Evolutionary conservation across 192 early-diverging fungal genomes (phyloP).

Genomic region (Paraglomus occultum): DNA sequence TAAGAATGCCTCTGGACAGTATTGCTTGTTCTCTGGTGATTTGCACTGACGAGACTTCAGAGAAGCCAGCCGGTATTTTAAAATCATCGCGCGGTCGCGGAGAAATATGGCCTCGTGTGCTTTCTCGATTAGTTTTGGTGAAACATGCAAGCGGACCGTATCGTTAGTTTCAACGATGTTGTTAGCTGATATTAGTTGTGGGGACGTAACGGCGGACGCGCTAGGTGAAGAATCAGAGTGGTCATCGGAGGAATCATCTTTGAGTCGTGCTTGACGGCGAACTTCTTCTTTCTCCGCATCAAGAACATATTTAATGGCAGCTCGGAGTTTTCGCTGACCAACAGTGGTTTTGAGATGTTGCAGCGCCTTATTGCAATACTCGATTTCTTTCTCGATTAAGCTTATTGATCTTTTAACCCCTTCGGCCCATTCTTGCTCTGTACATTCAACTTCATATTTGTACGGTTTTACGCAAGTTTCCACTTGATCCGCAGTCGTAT

Average conservation of each 20-base stretch:
- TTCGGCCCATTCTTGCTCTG: conserved; percentile 90
- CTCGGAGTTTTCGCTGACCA: conserved; percentile 78
- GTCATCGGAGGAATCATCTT: neutral
- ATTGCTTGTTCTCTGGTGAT: conserved; percentile 76
- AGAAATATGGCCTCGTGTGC: conserved; percentile 79
- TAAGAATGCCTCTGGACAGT: conserved; percentile 94
- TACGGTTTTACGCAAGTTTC: conserved; percentile 99
- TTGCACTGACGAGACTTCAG: conserved; percentile 80
- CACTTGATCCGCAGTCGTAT: conserved; percentile 91
- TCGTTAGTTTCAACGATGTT: conserved; percentile 37
- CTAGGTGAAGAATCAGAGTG: too few relatives aligned
- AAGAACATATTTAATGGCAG: conserved; percentile 78
- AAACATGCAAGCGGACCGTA: conserved; percentile 64
- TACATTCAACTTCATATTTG: conserved; percentile 96
- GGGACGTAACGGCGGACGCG: neutral
- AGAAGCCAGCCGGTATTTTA: conserved; percentile 80
- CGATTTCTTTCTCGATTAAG: conserved; percentile 80
- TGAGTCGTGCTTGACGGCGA: neutral
- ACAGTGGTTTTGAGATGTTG: conserved; percentile 69
- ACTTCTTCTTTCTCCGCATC: conserved; percentile 63
- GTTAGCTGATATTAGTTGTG: conserved; percentile 14
- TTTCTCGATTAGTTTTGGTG: conserved; percentile 70
- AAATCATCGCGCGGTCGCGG: conserved; percentile 70
- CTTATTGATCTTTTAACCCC: conserved; percentile 76
- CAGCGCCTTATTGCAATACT: conserved; percentile 67